phyloP scores from a whole-genome alignment of 495 filamentous ascomycete species.

The Penicillium canescens region DNA sequence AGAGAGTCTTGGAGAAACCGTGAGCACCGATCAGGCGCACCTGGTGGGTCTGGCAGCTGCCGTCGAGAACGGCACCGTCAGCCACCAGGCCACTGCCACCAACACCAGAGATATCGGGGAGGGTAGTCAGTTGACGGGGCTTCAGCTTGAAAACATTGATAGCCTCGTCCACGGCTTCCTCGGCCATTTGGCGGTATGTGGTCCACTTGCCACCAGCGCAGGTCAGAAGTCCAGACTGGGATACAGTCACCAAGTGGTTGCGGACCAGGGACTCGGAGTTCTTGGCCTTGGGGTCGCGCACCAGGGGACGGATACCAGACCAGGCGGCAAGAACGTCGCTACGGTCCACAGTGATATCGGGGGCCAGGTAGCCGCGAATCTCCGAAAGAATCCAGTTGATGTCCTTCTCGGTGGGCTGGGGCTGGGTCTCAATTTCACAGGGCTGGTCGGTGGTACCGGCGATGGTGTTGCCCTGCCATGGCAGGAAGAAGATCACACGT shows the following conservation, averaged over 20 bases:
- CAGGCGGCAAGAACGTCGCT: conserved; percentile 95
- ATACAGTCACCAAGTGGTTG: conserved; percentile 90
- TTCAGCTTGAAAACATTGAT: conserved; percentile 74
- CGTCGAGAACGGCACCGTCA: conserved; percentile 76
- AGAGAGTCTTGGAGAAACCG: conserved; percentile 91
- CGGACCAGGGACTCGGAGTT: conserved; percentile 95
- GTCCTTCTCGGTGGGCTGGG: conserved; percentile 85
- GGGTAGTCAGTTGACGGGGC: conserved; percentile 54
- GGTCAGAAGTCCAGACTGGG: conserved; percentile 82
- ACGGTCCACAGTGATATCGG: conserved; percentile 90
- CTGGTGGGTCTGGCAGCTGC: conserved; percentile 86
- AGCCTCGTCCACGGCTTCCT: conserved; percentile 93
- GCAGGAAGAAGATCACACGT: conserved; percentile 97
- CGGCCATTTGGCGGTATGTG: conserved; percentile 98
- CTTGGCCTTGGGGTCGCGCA: conserved; percentile 90
- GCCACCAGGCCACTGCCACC: conserved; percentile 61
- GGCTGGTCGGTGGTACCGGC: conserved; percentile 94
- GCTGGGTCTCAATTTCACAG: conserved; percentile 76
- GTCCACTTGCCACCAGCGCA: conserved; percentile 99
- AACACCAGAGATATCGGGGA: conserved; percentile 77
- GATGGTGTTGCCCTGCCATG: conserved; percentile 99
- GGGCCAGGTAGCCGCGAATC: conserved; percentile 83
- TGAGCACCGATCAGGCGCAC: conserved; percentile 91
- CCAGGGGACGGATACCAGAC: conserved; percentile 91
- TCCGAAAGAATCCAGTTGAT: conserved; percentile 97